Conservation (phyloP, 441 rosid genomes). For the Flueggea neowawraea region DNA sequence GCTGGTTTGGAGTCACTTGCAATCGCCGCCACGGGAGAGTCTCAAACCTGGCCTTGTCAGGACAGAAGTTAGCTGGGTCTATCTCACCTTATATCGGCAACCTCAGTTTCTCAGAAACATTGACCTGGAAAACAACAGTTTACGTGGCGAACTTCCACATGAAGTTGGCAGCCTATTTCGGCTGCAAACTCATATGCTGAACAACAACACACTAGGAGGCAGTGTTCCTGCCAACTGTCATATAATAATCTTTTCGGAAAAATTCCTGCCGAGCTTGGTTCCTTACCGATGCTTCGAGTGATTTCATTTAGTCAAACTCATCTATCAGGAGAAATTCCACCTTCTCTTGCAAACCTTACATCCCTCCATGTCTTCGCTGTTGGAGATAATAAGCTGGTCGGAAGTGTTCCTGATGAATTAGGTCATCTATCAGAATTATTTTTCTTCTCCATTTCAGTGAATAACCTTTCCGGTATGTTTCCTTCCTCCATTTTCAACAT, state of each 20-base stretch:
- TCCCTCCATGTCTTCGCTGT: conserved; percentile 23
- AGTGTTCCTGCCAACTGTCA: conserved; percentile 13
- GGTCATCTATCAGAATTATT: neutral
- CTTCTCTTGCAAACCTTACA: conserved; percentile 35
- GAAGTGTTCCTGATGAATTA: conserved; percentile 17
- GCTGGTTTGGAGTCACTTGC: conserved; percentile 16
- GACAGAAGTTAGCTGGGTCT: conserved; percentile 3
- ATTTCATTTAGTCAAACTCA: conserved; percentile 11
- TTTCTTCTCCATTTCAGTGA: neutral
- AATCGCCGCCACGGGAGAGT: conserved; percentile 4
- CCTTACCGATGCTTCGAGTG: neutral
- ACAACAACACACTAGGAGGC: conserved; percentile 6
- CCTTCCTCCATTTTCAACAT: conserved; percentile 11
- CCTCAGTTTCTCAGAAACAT: conserved; percentile 5
- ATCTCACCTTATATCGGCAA: conserved; percentile 12
- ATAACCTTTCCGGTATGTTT: conserved; percentile 8
- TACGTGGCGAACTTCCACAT: neutral
- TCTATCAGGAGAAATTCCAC: conserved; percentile 30
- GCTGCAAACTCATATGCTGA: neutral
- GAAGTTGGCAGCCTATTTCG: conserved; percentile 1
- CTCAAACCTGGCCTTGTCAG: conserved; percentile 3
- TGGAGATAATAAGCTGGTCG: conserved; percentile 28
- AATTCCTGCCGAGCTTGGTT: conserved; percentile 14
- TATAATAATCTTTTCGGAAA: conserved; percentile 9
- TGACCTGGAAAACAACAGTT: conserved; percentile 12